These are phyloP conservation scores for Colletotrichum eremochloae DNA, from an alignment of 2,329 filamentous ascomycete species.

Conservation along the genomic window DNA sequence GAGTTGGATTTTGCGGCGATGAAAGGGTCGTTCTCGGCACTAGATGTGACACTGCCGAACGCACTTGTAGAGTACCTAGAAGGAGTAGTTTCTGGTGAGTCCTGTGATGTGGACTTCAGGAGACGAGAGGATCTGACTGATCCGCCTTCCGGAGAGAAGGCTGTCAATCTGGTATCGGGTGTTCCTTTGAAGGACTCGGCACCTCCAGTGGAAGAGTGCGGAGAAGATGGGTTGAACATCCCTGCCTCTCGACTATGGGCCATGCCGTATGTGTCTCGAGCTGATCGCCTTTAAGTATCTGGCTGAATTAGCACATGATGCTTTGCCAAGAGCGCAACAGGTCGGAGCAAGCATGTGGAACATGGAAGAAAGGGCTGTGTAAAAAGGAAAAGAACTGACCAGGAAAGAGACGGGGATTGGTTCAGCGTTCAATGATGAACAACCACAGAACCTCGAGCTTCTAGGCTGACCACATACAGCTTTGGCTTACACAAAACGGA, in stretches of 20 bases:
- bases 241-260: conserved; percentile 14
- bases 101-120: conserved; percentile 50
- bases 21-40: conserved; percentile 67
- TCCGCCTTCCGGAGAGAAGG: conserved; percentile 73
- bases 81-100: conserved; percentile 48
- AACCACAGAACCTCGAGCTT: background rate
- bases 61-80: conserved; percentile 46
- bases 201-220: conserved; percentile 64
- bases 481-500: background rate
- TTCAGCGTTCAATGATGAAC: no score
- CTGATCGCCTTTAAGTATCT: background rate
- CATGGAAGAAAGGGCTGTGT: no score
- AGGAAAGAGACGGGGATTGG: background rate
- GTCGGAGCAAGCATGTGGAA: background rate
- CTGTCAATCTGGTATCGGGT: conserved; percentile 73
- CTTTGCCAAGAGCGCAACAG: background rate
- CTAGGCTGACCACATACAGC: background rate
- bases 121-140: conserved; percentile 59
- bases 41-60: conserved; percentile 45
- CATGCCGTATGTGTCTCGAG: conserved; percentile 10
- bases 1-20: conserved; percentile 55
- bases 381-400: background rate
- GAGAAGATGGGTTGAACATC: conserved; percentile 60
- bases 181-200: conserved; percentile 72
- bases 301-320: background rate